Percentiles rank a stretch among this genome's conserved stretches.
These are phyloP conservation scores for Daldinia concentrica DNA, from an alignment of 495 filamentous ascomycete genomes.

Conservation along the genomic window DNA sequence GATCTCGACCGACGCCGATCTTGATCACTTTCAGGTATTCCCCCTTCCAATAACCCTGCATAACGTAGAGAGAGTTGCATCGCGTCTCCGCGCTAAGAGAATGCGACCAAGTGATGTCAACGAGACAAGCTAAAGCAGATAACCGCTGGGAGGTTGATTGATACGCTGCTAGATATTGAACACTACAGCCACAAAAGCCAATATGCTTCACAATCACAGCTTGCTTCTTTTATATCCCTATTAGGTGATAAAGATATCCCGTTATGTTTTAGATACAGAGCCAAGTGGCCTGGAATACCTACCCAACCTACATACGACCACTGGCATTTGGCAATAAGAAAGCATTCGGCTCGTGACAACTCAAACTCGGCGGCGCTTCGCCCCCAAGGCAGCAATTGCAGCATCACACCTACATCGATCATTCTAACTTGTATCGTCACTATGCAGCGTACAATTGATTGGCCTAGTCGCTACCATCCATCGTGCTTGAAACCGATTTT, in stretches of 20 bases:
- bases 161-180: background rate
- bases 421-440: background rate
- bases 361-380: constrained; percentile 10
- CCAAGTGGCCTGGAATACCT: too few relatives aligned
- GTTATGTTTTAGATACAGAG: too few relatives aligned
- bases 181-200: too few relatives aligned
- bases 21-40: constrained; percentile 15
- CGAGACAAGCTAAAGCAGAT: constrained; percentile 12
- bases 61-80: constrained; percentile 24
- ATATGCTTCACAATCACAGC: too few relatives aligned
- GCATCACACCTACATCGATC: background rate
- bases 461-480: constrained; percentile 9
- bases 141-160: constrained; percentile 12
- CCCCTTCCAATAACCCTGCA: constrained; percentile 18
- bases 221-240: too few relatives aligned
- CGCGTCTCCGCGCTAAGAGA: constrained; percentile 31
- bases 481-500: constrained; percentile 22
- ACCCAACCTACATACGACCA: too few relatives aligned
- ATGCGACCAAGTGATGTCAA: constrained; percentile 43
- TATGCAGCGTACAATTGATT: constrained; percentile 20
- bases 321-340: background rate
- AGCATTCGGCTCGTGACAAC: background rate
- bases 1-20: constrained; percentile 24
- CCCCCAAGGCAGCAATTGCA: background rate
- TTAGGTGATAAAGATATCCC: too few relatives aligned